phyloP scores from a whole-genome alignment of 768 basidiomycete species.

The Antrodiella citrinella region DNA sequence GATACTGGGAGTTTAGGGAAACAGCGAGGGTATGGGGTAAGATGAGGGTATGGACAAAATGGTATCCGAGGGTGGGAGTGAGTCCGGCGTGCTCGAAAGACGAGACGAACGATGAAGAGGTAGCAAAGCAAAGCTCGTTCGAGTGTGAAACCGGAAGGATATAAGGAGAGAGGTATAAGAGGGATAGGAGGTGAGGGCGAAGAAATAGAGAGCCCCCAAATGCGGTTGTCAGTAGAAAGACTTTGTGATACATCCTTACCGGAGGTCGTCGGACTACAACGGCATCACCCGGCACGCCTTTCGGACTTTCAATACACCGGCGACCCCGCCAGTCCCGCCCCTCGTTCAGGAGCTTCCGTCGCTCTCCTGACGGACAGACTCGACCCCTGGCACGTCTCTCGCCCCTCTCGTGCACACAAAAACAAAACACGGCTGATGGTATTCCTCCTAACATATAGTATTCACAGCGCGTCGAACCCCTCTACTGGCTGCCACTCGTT shows the following conservation, averaged over 20 bases:
- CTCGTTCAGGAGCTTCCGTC: slow-evolving; percentile 1
- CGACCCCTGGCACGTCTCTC: slow-evolving; percentile 4
- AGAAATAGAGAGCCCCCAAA: not conserved
- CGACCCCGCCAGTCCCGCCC: slow-evolving; percentile 4
- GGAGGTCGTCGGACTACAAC: not conserved
- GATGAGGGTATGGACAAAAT: slow-evolving; percentile 27
- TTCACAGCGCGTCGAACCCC: slow-evolving; percentile 26
- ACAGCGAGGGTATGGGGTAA: slow-evolving; percentile 24
- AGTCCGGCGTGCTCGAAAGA: slow-evolving; percentile 23
- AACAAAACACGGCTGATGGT: not conserved
- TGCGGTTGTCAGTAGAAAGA: not conserved
- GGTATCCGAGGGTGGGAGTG: slow-evolving; percentile 20
- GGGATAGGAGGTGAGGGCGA: not conserved
- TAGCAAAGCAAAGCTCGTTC: not conserved
- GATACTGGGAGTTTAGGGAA: slow-evolving; percentile 18
- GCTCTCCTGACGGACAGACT: not conserved
- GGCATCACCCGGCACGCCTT: not conserved
- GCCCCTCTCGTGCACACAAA: slow-evolving; percentile 4
- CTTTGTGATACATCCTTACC: not conserved
- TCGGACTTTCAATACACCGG: not conserved
- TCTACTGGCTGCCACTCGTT: slow-evolving; percentile 42
- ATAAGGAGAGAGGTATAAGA: slow-evolving; percentile 18
- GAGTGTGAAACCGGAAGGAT: slow-evolving; percentile 1
- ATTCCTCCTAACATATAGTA: slow-evolving; percentile 8
- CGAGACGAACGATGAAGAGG: slow-evolving; percentile 12